Percentiles rank a stretch among this genome's conserved stretches.
phyloP scores from a whole-genome alignment of 768 basidiomycete species.

The Trichaptum fuscoviolaceum region DNA sequence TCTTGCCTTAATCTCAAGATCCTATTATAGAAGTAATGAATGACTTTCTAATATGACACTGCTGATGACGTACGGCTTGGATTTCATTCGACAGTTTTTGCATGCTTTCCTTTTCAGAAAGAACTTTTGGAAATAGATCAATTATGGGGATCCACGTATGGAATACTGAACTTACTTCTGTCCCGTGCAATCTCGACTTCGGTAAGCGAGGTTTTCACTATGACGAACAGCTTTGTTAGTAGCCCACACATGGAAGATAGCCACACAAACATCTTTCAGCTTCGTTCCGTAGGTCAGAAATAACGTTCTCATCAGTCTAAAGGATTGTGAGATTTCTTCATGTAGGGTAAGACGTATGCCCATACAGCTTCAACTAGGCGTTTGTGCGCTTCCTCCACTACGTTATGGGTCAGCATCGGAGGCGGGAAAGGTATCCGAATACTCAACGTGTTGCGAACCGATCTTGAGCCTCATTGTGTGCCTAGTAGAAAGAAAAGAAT shows the following conservation, averaged over 20 bases:
- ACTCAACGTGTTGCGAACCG: background rate
- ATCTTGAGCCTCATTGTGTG: background rate
- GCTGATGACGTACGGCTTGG: background rate
- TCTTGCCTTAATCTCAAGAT: background rate
- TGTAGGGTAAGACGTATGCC: background rate
- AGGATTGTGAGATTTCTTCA: background rate
- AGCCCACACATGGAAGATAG: background rate
- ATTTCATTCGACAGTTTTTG: background rate
- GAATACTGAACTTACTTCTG: background rate
- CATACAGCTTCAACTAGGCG: background rate
- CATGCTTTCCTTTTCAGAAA: background rate
- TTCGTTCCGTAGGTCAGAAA: background rate
- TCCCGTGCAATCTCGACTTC: background rate
- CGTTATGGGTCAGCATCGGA: background rate
- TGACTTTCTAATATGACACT: background rate
- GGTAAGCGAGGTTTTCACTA: background rate
- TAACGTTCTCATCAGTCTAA: background rate
- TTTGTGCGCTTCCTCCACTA: background rate
- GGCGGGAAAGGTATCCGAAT: background rate
- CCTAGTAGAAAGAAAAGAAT: background rate
- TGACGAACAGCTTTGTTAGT: background rate
- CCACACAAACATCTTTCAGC: background rate
- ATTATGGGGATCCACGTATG: background rate
- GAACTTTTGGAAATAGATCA: background rate
- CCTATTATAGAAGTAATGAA: background rate